phyloP scores from a whole-genome alignment of 1,284 basidiomycete genomes.

The Somion occarium region DNA sequence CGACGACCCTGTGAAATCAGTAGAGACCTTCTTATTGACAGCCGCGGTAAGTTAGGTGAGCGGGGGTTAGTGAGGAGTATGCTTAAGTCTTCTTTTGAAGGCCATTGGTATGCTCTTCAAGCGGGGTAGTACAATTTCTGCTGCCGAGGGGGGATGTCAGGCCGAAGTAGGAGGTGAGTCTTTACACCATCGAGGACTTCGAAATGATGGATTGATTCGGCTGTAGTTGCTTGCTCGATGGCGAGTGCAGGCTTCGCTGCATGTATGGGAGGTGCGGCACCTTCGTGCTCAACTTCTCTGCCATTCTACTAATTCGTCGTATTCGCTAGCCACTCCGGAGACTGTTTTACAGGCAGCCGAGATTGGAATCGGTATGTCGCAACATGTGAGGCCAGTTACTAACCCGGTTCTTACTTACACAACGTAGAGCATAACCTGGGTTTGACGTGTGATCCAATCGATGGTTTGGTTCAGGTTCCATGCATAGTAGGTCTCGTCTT shows the following conservation, averaged over 20 bases:
- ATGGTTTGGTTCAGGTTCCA: conserved; percentile 90
- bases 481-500: conserved; percentile 67
- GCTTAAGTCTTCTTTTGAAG: conserved; percentile 32
- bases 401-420: background rate
- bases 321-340: conserved; percentile 60
- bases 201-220: conserved; percentile 8
- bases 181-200: background rate
- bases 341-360: conserved; percentile 89
- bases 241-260: conserved; percentile 92
- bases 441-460: conserved; percentile 89
- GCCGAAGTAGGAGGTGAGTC: conserved; percentile 75
- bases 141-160: conserved; percentile 90
- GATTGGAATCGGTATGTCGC: conserved; percentile 77
- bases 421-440: conserved; percentile 77
- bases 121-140: conserved; percentile 92
- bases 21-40: conserved; percentile 83
- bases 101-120: conserved; percentile 97
- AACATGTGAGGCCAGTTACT: no score
- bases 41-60: conserved; percentile 63
- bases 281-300: conserved; percentile 2
- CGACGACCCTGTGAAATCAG: conserved; percentile 83
- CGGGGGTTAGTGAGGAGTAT: background rate
- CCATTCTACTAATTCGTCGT: background rate
- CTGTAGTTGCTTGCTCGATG: conserved; percentile 82
- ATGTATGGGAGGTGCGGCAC: conserved; percentile 75